Evolutionary conservation across 371 early-diverging fungal genomes (phyloP), one percentile per base, ranked within the genome.

Genomic region (Mucor circinelloides): DNA sequence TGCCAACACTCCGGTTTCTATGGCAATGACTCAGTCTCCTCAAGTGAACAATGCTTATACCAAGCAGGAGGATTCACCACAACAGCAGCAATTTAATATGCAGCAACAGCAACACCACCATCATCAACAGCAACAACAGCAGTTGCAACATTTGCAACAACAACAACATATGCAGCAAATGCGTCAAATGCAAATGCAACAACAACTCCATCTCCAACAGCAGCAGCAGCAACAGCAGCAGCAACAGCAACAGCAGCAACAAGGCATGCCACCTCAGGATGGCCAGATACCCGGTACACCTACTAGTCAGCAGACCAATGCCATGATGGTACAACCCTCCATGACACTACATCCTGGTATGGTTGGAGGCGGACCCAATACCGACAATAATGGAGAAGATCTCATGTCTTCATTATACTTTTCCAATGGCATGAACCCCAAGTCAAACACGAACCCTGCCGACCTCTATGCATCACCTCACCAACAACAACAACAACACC

Each of bases 121-220:
- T 21, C 30, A 50, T 7, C 32, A 65, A 13, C 25, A 34, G 32
- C 50, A 21, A 19, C 46, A 46, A 46, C 44, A 46, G 13, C 46
- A 57, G 12, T 27, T 38, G 23, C 38, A 57, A 38, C 32, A 27
- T 23, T 42, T 21, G 36, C 28, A 50, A 25, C 63, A 38, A 8
- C 48, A 57, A 58, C 63, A 46, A 30, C 54, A 52, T 8, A 44
- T 44, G 44, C 44, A 44, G 2, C 67, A 67, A 32, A 54, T 48
- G 44, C 62, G 65, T 23, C 55, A 42, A 19, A 42, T 70, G 57
- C 67, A 67, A 55, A n/a, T 36, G 7, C 71, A 70, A 30, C 69
- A 68, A 38, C 68, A 69, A 30, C 63, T 50, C 13, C 32, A 65
- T 3, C 25, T 27, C 23, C 50, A 21, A n/a, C 27, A 28, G 23